Percentiles rank a stretch among this genome's conserved stretches.
Evolutionary conservation across 306 rosid species (phyloP).

Genomic region (Cercis canadensis): DNA sequence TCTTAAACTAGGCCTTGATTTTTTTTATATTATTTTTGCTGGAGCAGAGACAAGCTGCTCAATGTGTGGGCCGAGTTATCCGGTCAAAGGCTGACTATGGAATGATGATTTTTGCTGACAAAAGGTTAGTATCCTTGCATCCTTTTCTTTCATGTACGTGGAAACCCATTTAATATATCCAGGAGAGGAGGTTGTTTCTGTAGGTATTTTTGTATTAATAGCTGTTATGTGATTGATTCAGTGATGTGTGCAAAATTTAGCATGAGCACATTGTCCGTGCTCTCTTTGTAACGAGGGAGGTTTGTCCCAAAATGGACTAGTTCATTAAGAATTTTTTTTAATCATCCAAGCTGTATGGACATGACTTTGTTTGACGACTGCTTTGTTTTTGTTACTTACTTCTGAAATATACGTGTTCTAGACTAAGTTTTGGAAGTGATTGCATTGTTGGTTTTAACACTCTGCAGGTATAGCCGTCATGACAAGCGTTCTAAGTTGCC

Average conservation of each 20-base stretch:
- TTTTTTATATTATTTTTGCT: conserved; percentile 20
- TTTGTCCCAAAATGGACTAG: conserved; percentile 20
- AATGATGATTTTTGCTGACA: conserved; percentile 99
- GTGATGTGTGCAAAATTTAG: no score
- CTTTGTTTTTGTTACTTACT: conserved; percentile 13
- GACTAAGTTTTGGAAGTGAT: conserved; percentile 7
- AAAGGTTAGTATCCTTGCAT: conserved; percentile 55
- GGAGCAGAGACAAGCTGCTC: conserved; percentile 97
- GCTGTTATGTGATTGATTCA: no score
- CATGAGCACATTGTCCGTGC: not conserved
- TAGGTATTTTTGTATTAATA: not conserved
- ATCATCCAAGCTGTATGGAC: not conserved
- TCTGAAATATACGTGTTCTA: not conserved
- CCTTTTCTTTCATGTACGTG: conserved; percentile 13
- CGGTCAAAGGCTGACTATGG: conserved; percentile 98
- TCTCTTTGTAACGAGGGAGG: no score
- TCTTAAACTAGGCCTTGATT: not conserved
- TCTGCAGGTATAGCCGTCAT: conserved; percentile 89
- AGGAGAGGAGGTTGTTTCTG: not conserved
- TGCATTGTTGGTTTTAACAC: conserved; percentile 21
- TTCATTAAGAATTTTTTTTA: not conserved
- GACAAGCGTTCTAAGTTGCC: conserved; percentile 97
- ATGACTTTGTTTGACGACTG: conserved; percentile 12
- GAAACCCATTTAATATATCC: not conserved
- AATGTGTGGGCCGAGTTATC: conserved; percentile 95